phyloP scores from a whole-genome alignment of 2,329 filamentous ascomycete species.

The Blastomyces gilchristii region DNA sequence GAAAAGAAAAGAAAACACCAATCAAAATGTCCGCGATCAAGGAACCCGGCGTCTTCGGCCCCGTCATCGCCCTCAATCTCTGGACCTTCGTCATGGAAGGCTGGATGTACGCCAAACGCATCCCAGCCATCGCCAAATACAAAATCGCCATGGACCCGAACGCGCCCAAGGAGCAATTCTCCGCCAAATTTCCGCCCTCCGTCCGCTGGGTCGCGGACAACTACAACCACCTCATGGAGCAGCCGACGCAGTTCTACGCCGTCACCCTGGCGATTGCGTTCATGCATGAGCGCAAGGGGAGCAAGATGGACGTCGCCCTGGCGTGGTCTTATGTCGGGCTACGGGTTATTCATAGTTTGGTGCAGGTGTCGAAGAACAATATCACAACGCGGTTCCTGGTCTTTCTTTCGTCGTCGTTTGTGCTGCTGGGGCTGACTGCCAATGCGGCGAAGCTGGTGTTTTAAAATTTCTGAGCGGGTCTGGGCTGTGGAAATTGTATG shows the following conservation, averaged over 20 bases:
- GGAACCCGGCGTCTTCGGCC: slow-evolving; percentile 20
- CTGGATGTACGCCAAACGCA: slow-evolving; percentile 33
- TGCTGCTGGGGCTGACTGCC: slow-evolving; percentile 26
- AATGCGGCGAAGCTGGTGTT: slow-evolving; percentile 10
- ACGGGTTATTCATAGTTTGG: slow-evolving; percentile 32
- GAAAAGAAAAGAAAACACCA: too few relatives aligned
- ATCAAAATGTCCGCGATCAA: slow-evolving; percentile 2
- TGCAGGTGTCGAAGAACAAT: slow-evolving; percentile 31
- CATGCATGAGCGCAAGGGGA: slow-evolving; percentile 13
- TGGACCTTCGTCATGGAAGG: slow-evolving; percentile 36
- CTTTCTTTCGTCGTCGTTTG: slow-evolving; percentile 23
- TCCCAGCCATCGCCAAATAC: slow-evolving; percentile 29
- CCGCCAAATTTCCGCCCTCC: slow-evolving; percentile 19
- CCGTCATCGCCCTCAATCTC: slow-evolving; percentile 26
- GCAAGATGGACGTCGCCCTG: slow-evolving; percentile 23
- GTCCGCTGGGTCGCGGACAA: slow-evolving; percentile 35
- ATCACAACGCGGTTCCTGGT: slow-evolving; percentile 29
- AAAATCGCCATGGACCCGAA: slow-evolving; percentile 18
- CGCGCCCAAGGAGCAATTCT: slow-evolving; percentile 20
- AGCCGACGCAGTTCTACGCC: slow-evolving; percentile 39
- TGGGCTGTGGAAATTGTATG: background rate
- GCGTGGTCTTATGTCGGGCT: slow-evolving; percentile 37
- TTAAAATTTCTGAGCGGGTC: background rate
- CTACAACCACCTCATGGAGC: slow-evolving; percentile 37
- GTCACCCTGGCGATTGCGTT: slow-evolving; percentile 29